Base-by-base conservation (phyloP, 495 filamentous ascomycete species). In the Penicillium alfredii region DNA sequence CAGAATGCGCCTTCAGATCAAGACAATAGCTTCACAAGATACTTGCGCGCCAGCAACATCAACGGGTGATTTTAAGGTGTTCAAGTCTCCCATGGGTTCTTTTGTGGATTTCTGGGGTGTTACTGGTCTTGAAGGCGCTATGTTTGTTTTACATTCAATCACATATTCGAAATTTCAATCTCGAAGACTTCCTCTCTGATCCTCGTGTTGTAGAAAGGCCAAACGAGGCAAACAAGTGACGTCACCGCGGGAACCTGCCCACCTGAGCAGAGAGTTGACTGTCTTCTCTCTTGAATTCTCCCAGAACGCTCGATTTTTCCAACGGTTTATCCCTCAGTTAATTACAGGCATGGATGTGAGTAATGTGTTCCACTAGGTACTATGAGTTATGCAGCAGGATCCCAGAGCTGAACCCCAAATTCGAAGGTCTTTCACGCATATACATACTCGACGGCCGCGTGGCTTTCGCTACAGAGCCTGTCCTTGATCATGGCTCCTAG, bases 401-500 rank as follows among this genome's bases (percentile, higher is more conserved):
- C 4, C 13, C 30, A 4, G 13, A 10, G 8, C 25, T 9, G 8
- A 16, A 16, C n/a, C 4, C 14, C 12, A 24, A 20, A 19, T 23
- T 8, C 11, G 8, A 37, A 85, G 78, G 76, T 78, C 42, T 78
- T 83, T 54, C 74, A 79, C 44, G 51, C 62, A 11, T 86, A 86
- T 63, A 78, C 71, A 33, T 80, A 81, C 55, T 68, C 72, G 13
- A 80, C 81, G 14, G 64, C 78, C 5, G 74, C 63, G 44, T 87
- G 81, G 83, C 71, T 86, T 30, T 49, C 69, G 12, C 47, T 84
- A 8, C 83, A 92, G 63, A 75, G 82, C 23, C 8, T 79, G 3
- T 70, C 81, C 0, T 64, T 89, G 24, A 71, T 85, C 31, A 39
- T 67, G 4, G 76, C 77, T 14, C 86, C 86, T 1, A 73, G 75